Evolutionary conservation across 2,329 filamentous ascomycete genomes (phyloP).

Genomic region (Claviceps purpurea): DNA sequence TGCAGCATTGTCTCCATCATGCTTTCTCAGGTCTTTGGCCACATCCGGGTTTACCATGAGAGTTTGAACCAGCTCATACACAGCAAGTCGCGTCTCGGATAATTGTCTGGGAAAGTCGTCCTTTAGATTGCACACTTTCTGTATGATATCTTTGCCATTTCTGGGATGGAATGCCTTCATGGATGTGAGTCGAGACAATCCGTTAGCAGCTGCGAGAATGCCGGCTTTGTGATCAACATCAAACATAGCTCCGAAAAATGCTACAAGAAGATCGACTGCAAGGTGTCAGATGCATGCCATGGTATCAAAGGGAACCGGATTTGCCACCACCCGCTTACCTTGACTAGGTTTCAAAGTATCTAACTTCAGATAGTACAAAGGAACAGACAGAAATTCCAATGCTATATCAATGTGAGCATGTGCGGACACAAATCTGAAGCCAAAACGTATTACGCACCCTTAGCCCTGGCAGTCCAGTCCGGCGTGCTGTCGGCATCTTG

Average conservation of each 20-base stretch:
- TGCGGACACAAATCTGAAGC: background rate
- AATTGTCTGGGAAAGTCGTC: constrained; percentile 45
- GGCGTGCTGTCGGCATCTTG: constrained; percentile 27
- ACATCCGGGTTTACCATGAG: constrained; percentile 31
- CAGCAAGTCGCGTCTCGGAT: constrained; percentile 34
- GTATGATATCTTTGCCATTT: constrained; percentile 34
- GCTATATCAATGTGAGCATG: constrained; percentile 21
- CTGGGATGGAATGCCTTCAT: constrained; percentile 39
- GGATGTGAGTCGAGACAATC: constrained; percentile 32
- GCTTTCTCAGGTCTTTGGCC: constrained; percentile 29
- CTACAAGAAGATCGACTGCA: constrained; percentile 31
- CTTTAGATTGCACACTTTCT: constrained; percentile 34
- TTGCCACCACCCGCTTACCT: constrained; percentile 16
- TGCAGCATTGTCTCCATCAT: constrained; percentile 26
- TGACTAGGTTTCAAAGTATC: constrained; percentile 36
- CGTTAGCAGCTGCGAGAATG: constrained; percentile 38
- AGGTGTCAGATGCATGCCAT: background rate
- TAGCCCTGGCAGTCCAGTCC: constrained; percentile 40
- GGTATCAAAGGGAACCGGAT: background rate
- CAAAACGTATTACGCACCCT: constrained; percentile 20
- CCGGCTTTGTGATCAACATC: constrained; percentile 47
- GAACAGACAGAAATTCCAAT: constrained; percentile 42
- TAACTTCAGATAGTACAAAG: constrained; percentile 33
- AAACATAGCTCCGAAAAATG: constrained; percentile 46
- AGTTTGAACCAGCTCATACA: constrained; percentile 34